Percentiles rank a stretch among this genome's conserved stretches.
These are phyloP conservation scores for Aspergillus avenaceus DNA, from an alignment of 495 filamentous ascomycete species.

Conservation along the genomic window DNA sequence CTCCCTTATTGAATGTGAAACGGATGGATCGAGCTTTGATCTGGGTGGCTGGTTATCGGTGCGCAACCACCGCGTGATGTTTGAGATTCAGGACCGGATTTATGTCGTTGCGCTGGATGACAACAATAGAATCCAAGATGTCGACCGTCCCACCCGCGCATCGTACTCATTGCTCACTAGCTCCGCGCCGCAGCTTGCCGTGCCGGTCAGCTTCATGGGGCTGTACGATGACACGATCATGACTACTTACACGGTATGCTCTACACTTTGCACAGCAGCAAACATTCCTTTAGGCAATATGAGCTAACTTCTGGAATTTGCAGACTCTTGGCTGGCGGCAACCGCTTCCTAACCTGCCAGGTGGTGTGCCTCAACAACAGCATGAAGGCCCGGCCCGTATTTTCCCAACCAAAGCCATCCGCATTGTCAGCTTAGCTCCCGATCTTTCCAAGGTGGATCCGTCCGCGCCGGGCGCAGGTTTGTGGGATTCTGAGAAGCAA, in stretches of 20 bases:
- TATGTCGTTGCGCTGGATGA: slow-evolving; percentile 36
- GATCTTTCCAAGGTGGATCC: slow-evolving; percentile 7
- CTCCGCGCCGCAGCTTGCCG: slow-evolving; percentile 30
- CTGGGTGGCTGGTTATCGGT: slow-evolving; percentile 38
- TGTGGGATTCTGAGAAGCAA: slow-evolving; percentile 6
- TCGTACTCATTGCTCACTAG: slow-evolving; percentile 35
- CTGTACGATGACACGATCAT: slow-evolving; percentile 38
- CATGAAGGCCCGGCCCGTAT: slow-evolving; percentile 26
- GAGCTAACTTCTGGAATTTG: slow-evolving; percentile 7
- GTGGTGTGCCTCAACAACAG: slow-evolving; percentile 6
- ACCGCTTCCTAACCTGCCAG: slow-evolving; percentile 16
- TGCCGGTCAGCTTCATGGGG: slow-evolving; percentile 38
- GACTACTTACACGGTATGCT: slow-evolving; percentile 35
- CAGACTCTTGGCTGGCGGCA: slow-evolving; percentile 36
- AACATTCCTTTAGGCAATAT: too few relatives aligned
- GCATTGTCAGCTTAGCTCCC: slow-evolving; percentile 33
- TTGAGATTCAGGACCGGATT: slow-evolving; percentile 36
- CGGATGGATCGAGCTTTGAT: slow-evolving; percentile 33
- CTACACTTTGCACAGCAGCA: too few relatives aligned
- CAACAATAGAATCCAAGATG: slow-evolving; percentile 25
- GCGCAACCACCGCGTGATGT: slow-evolving; percentile 38
- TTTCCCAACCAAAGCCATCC: slow-evolving; percentile 35
- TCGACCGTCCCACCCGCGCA: slow-evolving; percentile 18
- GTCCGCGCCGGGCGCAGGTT: not conserved
- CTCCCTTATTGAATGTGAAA: slow-evolving; percentile 32